Percentiles rank a stretch among this genome's conserved stretches.
phyloP scores from a whole-genome alignment of 495 filamentous ascomycete species.

The Bacidia rubella region DNA sequence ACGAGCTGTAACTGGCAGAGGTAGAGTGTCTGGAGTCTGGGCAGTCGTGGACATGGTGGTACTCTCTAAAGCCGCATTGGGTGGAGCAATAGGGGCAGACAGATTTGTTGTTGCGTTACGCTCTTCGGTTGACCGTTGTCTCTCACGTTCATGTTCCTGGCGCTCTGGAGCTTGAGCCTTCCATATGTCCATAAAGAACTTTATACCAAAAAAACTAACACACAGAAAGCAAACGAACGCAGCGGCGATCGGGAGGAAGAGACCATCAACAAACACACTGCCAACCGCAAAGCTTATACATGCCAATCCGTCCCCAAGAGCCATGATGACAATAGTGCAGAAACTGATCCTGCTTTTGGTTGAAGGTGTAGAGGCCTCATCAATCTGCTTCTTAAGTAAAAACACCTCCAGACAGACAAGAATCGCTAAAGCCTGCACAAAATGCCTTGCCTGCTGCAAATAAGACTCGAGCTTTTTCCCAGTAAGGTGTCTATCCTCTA shows the following conservation, averaged over 20 bases:
- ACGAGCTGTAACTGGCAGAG: conserved; percentile 47
- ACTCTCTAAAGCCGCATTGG: conserved; percentile 18
- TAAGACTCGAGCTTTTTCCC: conserved; percentile 72
- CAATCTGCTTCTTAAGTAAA: conserved; percentile 71
- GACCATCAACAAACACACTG: conserved; percentile 45
- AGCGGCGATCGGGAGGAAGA: conserved; percentile 53
- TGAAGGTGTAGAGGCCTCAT: conserved; percentile 86
- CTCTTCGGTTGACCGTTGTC: conserved; percentile 24
- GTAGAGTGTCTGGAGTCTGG: conserved; percentile 35
- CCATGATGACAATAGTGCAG: conserved; percentile 70
- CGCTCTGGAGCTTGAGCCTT: conserved; percentile 74
- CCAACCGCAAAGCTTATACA: conserved; percentile 50
- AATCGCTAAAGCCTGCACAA: conserved; percentile 51
- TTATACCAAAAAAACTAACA: conserved; percentile 60
- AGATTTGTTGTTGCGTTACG: conserved; percentile 11
- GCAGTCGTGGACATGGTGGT: conserved; percentile 24
- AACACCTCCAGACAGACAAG: conserved; percentile 57
- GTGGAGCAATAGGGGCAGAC: conserved; percentile 15
- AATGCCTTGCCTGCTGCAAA: conserved; percentile 48
- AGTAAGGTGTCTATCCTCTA: conserved; percentile 51
- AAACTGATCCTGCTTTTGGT: conserved; percentile 85
- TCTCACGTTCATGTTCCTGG: conserved; percentile 41
- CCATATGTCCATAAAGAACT: conserved; percentile 81
- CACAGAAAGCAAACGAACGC: conserved; percentile 63
- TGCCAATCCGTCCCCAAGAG: conserved; percentile 67